These are phyloP conservation scores for Glonium stellatum DNA, from an alignment of 495 filamentous ascomycete genomes.

Conservation along the genomic window DNA sequence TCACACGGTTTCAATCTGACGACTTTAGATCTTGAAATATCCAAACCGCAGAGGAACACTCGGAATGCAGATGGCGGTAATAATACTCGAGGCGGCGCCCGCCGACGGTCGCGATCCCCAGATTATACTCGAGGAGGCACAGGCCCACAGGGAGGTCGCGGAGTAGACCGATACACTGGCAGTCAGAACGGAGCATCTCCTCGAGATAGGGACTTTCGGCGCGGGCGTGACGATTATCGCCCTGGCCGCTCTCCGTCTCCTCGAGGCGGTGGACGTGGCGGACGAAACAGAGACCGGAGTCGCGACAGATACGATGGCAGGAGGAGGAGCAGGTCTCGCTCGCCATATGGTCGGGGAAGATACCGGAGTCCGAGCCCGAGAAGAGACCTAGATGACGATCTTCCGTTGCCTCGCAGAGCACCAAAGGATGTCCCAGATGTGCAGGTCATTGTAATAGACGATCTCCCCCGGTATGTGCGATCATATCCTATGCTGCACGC, in stretches of 20 bases:
- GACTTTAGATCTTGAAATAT: constrained; percentile 78
- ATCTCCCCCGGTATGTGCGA: constrained; percentile 58
- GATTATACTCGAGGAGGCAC: constrained; percentile 51
- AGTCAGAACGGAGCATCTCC: constrained; percentile 22
- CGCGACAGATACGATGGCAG: constrained; percentile 48
- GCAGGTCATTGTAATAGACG: constrained; percentile 74
- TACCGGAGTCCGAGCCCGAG: constrained; percentile 67
- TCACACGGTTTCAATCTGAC: constrained; percentile 9
- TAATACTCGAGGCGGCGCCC: constrained; percentile 38
- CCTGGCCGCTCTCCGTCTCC: constrained; percentile 58
- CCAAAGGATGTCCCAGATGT: constrained; percentile 82
- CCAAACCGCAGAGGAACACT: constrained; percentile 77
- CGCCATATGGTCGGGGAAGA: constrained; percentile 44
- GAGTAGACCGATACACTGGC: constrained; percentile 33
- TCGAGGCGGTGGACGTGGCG: constrained; percentile 29
- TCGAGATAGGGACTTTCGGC: constrained; percentile 25
- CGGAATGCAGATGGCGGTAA: constrained; percentile 42
- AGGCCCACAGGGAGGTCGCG: constrained; percentile 7
- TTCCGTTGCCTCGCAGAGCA: constrained; percentile 66
- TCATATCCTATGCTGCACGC: not conserved
- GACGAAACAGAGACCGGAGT: constrained; percentile 19
- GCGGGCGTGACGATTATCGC: constrained; percentile 53
- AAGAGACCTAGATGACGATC: constrained; percentile 49
- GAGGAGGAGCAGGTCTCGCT: constrained; percentile 42
- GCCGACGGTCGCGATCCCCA: constrained; percentile 62